Base-by-base conservation (phyloP, 2,329 filamentous ascomycete species). In the Plectosphaerella plurivora region DNA sequence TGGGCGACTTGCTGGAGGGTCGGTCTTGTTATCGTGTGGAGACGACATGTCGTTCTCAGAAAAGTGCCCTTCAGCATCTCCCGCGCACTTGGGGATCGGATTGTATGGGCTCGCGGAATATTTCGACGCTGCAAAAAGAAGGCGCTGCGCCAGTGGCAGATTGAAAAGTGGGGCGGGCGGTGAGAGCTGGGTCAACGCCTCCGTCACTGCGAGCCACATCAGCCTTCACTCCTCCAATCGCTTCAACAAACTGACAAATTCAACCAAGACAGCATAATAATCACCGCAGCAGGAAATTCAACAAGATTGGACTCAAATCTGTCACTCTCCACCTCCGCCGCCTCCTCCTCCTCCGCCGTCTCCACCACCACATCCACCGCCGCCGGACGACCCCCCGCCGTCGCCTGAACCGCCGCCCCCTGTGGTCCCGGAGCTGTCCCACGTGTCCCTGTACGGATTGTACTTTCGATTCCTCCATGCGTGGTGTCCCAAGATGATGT, bases 301-400 rank as follows among this genome's bases (percentile, higher is more conserved):
- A 22, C 7, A 36, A 14, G 35, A 37, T 4, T 37, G 3, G 35
- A 37, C 11, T 3, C 35, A 37, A 37, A 39, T 6, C 28, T n/a
- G 18, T 16, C 16, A 28, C 18, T 36, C 48, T 22, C 48, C 52
- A 16, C 33, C 54, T 11, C 54, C 54, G 1, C 47, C 52, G 6
- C 52, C 49, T 15, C 47, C 54, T 9, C 52, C 47, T 12, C 47
- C 37, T 10, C 51, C 53, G 3, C 53, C 45, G 4, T 47, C 45
- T n/a, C 24, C 47, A 5, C 46, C 45, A 3, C 22, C 45, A 2
- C 33, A 48, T 18, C 53, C 49, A 6, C 45, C 39, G 2, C 49
- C 51, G 6, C 52, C 22, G 22, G 22, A 22, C 22, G 24, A 18
- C 25, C 45, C 16, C 28, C 45, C 33, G 16, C 52, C 50, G 10